A percentile compares a stretch with the other conserved stretches of the same genome.
phyloP scores from a whole-genome alignment of 257 asterid species.

The Solanum arcanum region DNA sequence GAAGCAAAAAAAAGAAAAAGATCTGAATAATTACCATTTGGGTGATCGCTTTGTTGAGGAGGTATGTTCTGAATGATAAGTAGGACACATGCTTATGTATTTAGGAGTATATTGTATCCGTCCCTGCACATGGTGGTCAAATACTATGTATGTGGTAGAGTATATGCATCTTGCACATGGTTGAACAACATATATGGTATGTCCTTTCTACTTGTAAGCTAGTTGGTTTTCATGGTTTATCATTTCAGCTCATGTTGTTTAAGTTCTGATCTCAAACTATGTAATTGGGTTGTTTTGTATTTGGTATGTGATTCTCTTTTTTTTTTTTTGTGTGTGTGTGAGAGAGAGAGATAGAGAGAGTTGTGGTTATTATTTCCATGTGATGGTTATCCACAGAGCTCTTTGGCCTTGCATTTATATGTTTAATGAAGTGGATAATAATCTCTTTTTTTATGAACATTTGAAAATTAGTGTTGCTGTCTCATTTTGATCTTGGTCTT shows the following conservation, averaged over 20 bases:
- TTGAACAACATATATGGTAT: neutral
- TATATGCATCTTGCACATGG: neutral
- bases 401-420: neutral
- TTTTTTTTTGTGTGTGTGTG: neutral
- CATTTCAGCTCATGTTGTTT: neutral
- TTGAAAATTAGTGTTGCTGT: neutral
- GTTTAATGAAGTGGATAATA: neutral
- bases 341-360: accelerated
- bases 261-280: neutral
- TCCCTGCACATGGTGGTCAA: neutral
- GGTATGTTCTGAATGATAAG: neutral
- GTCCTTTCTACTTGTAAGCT: neutral
- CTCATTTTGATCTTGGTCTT: neutral
- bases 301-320: neutral
- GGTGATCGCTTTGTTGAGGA: neutral
- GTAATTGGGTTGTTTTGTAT: neutral
- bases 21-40: neutral
- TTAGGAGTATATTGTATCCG: neutral
- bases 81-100: neutral
- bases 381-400: neutral
- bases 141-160: neutral
- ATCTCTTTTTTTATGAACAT: neutral
- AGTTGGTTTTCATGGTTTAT: neutral
- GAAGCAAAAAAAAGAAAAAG: neutral
- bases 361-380: neutral